A percentile compares a stretch with the other conserved stretches of the same genome.
Conservation (phyloP, 1,139 yeast genomes). For the Meyerozyma guilliermondii region DNA sequence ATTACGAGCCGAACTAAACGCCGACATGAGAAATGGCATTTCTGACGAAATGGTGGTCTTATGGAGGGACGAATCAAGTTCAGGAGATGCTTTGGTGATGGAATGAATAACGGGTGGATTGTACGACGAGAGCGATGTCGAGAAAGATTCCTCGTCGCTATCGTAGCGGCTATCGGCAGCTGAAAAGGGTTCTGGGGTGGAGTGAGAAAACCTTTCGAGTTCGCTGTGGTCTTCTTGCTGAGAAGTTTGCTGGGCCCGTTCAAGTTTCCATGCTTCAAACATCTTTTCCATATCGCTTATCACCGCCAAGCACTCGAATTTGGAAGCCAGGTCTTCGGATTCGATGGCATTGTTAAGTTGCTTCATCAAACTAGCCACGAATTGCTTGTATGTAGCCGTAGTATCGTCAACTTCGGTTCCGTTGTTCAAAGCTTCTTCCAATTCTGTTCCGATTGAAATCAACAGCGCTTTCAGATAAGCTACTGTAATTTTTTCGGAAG, state of each 20-base stretch:
- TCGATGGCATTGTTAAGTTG: constrained; percentile 51
- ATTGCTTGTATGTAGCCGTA: constrained; percentile 44
- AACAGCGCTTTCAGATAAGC: constrained; percentile 54
- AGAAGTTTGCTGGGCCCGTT: constrained; percentile 21
- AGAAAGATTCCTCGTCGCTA: constrained; percentile 26
- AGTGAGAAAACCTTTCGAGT: constrained; percentile 5
- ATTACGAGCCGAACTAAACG: constrained; percentile 50
- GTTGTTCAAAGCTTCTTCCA: constrained; percentile 38
- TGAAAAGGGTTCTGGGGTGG: neutral
- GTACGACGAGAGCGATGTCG: constrained; percentile 23
- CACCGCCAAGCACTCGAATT: constrained; percentile 55
- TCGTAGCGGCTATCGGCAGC: constrained; percentile 17
- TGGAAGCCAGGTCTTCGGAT: constrained; percentile 43
- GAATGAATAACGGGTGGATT: constrained; percentile 40
- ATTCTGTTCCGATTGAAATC: constrained; percentile 50
- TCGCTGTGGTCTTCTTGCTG: constrained; percentile 5
- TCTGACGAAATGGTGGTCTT: constrained; percentile 50
- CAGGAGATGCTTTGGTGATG: constrained; percentile 23
- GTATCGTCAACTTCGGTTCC: constrained; percentile 25
- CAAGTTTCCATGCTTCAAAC: constrained; percentile 48
- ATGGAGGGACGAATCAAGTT: constrained; percentile 21
- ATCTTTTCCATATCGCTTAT: constrained; percentile 58
- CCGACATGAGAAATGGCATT: constrained; percentile 51
- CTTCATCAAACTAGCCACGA: constrained; percentile 45
- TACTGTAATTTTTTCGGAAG: constrained; percentile 47